phyloP scores from a whole-genome alignment of 1,139 yeast species.

The Debaryomyces psychrophilus region DNA sequence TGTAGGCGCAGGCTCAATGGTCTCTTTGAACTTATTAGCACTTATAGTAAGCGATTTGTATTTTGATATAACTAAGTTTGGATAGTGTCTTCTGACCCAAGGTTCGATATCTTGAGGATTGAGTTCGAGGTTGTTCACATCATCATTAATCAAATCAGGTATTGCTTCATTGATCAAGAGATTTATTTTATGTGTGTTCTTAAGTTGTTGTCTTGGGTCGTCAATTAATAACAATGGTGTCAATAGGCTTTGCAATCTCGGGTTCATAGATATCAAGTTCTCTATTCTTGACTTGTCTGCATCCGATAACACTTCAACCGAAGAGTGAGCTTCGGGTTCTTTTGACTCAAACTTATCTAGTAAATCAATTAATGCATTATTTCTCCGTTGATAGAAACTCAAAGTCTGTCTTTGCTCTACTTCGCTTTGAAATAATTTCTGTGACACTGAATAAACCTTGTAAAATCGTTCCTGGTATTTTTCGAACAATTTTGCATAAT shows the following conservation, averaged over 20 bases:
- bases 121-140: conserved; percentile 34
- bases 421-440: conserved; percentile 34
- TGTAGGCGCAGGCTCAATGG: conserved; percentile 2
- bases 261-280: conserved; percentile 27
- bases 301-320: conserved; percentile 14
- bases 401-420: conserved; percentile 39
- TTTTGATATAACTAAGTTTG: conserved; percentile 37
- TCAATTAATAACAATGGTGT: conserved; percentile 18
- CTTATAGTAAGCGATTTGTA: conserved; percentile 36
- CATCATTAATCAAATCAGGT: conserved; percentile 46
- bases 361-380: conserved; percentile 40
- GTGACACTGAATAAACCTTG: conserved; percentile 27
- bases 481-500: conserved; percentile 30
- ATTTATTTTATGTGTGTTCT: conserved; percentile 17
- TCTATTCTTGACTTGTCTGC: conserved; percentile 23
- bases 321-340: neutral
- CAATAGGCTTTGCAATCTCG: conserved; percentile 23
- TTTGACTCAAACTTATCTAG: conserved; percentile 26
- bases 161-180: conserved; percentile 33
- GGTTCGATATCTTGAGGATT: conserved; percentile 46
- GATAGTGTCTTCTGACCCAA: conserved; percentile 44
- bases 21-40: conserved; percentile 7
- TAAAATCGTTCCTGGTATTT: conserved; percentile 31
- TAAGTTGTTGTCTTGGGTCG: conserved; percentile 10
- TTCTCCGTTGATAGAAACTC: conserved; percentile 39